Evolutionary conservation across 2,329 filamentous ascomycete species (phyloP), one percentile per base, ranked within the genome.

Genomic region (Apiospora phragmitis): DNA sequence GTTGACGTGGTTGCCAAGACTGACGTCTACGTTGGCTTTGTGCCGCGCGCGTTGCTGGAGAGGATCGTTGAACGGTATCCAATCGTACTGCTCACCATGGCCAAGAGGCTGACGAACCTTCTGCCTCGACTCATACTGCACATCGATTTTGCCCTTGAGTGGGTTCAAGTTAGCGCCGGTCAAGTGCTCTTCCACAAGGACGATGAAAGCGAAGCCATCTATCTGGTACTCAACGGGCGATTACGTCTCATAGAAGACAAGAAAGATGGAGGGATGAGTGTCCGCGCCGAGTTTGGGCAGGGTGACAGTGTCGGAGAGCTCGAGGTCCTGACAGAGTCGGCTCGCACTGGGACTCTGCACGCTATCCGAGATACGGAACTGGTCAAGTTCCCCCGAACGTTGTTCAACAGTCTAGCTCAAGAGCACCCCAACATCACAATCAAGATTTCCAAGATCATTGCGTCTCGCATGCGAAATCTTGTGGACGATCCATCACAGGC

Each of bases 351-450:
- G 1, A 98, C 95, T 1, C 83, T 99, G 18, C 95, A 98, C 78
- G 96, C 96, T 6, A 99, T 99, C 75, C 93, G 96, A 70, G 96
- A 98, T 74, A 98, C 96, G 0, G 96, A 99, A 79, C 84, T 99
- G 38, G 95, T 97, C 71, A 98, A 97, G 77, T 97, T 99, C 72
- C 96, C 96, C 0, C 93, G 95, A 71, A 97, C 94, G 0, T 84
- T 99, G 0, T 99, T 99, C 86, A 99, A 99, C 85, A 99, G 96
- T 78, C 88, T 99, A 69, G 96, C 96, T 0, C 92, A 97, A 78
- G 96, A 99, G 78, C 96, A 99, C 78, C 96, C 96, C 6, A 97
- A 94, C 59, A 99, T 99, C 77, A 98, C 96, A 0, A 98, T 99
- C 80, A 98, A 98, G 81, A 97, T 99, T 38, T 98, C 96, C 1